Evolutionary conservation across 2,329 filamentous ascomycete genomes (phyloP).

Genomic region (Paraphaeosphaeria sporulosa): DNA sequence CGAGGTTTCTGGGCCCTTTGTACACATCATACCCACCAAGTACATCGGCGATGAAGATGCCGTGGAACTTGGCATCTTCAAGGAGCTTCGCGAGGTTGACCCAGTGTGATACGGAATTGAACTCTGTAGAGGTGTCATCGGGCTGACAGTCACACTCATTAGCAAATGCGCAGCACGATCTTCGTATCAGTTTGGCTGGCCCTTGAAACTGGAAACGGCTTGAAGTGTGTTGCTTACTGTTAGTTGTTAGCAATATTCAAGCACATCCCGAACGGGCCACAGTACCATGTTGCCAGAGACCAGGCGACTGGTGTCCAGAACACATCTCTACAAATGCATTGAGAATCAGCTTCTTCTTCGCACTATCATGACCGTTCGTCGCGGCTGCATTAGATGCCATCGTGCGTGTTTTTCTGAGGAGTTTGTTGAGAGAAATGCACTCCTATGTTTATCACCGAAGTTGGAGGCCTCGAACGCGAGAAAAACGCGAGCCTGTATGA

Average conservation of each 20-base stretch:
- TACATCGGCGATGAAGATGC: constrained; percentile 50
- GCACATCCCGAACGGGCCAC: background rate
- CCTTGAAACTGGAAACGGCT: background rate
- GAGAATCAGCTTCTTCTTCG: constrained; percentile 46
- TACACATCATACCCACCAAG: constrained; percentile 75
- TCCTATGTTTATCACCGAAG: background rate
- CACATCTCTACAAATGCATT: constrained; percentile 50
- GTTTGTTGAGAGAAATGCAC: background rate
- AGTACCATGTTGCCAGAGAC: constrained; percentile 63
- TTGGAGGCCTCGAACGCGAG: background rate
- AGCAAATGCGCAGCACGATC: background rate
- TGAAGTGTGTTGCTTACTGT: background rate
- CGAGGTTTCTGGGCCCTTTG: constrained; percentile 63
- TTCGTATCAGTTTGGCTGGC: background rate
- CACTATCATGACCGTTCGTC: constrained; percentile 1
- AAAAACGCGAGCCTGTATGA: background rate
- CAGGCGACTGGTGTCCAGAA: constrained; percentile 52
- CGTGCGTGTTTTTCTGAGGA: background rate
- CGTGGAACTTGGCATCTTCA: constrained; percentile 45
- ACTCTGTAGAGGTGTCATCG: constrained; percentile 47
- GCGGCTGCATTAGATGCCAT: constrained; percentile 8
- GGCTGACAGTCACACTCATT: background rate
- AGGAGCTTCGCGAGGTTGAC: constrained; percentile 39
- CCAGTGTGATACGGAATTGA: constrained; percentile 46
- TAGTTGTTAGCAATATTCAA: background rate